These are phyloP conservation scores for Pyrenophora teres DNA, from an alignment of 2,329 filamentous ascomycete genomes.

Conservation along the genomic window DNA sequence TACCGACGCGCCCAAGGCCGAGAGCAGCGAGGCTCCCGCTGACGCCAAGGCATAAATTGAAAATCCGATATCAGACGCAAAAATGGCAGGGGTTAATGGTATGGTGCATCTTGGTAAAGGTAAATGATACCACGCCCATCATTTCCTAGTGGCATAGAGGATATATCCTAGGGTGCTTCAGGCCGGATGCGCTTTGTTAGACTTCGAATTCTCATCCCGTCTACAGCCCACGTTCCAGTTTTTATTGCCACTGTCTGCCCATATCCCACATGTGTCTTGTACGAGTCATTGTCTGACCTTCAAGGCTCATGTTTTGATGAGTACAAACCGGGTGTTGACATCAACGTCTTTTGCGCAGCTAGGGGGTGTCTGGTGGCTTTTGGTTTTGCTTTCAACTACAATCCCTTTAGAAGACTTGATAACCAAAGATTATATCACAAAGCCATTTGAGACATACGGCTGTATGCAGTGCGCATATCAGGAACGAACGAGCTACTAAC, in stretches of 20 bases:
- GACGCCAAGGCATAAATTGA: constrained; percentile 65
- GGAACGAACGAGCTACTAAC: no score
- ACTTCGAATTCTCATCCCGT: constrained; percentile 47
- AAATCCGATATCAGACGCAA: constrained; percentile 34
- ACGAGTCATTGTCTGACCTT: constrained; percentile 23
- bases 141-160: constrained; percentile 37
- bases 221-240: constrained; percentile 25
- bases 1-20: constrained; percentile 54
- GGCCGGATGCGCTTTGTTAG: constrained; percentile 43
- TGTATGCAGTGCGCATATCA: no score
- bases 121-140: constrained; percentile 38
- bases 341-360: constrained; percentile 4
- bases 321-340: constrained; percentile 20
- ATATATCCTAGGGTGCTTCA: constrained; percentile 39
- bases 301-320: constrained; percentile 27
- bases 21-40: constrained; percentile 49
- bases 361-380: constrained; percentile 1
- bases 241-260: constrained; percentile 8
- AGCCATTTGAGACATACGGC: neutral
- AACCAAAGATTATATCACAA: constrained; percentile 13
- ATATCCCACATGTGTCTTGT: constrained; percentile 15
- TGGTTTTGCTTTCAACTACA: constrained; percentile 18
- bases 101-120: constrained; percentile 43
- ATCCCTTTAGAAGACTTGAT: constrained; percentile 25
- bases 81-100: constrained; percentile 38